Base-by-base conservation (phyloP, 345 rosid species). In the Salix udensis region DNA sequence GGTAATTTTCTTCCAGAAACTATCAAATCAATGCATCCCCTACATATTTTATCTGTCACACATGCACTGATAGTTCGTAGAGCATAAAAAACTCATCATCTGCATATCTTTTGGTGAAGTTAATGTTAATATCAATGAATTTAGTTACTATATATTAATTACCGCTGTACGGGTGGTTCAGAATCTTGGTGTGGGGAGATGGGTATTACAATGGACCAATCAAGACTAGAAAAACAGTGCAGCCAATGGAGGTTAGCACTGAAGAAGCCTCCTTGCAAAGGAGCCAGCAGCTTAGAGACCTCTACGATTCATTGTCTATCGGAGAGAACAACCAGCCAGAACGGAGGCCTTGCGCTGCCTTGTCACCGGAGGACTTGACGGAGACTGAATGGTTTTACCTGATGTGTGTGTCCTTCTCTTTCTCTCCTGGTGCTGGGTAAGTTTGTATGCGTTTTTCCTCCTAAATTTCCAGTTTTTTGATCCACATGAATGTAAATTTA, bases 201-300 rank as follows among this genome's bases (percentile, higher is more conserved):
- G 98, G 99, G 74, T 94, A 91, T 79, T 96, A 96, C 84, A 96
- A 96, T 79, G 99, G 98, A 72, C 91, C 97, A 39, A 96, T 96
- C 74, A 96, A 96, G 87, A 96, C 99, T 0, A 85, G 99, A 58
- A 96, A 96, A 80, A 96, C 98, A 65, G 93, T 95, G 76, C 98
- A 96, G 65, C 97, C 98, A 12, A 86, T 88, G 87, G 99, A 96
- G 83, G 94, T 88, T 11, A 96, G 83, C 10, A 88, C 94, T 4
- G 98, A 96, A 84, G 99, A 96, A 78, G 94, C 93, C 5, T 89
- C 98, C 24, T 81, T 91, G 24, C 98, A 94, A 78, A 88, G 99
- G 68, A 96, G 97, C 84, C 98, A 96, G 71, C 99, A 96, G 78
- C 93, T 96, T 2, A 83, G 92, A 81, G 99, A 96, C 84, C 96